Evolutionary conservation across 345 rosid species (phyloP).

Genomic region (Aquilaria yunnanensis): DNA sequence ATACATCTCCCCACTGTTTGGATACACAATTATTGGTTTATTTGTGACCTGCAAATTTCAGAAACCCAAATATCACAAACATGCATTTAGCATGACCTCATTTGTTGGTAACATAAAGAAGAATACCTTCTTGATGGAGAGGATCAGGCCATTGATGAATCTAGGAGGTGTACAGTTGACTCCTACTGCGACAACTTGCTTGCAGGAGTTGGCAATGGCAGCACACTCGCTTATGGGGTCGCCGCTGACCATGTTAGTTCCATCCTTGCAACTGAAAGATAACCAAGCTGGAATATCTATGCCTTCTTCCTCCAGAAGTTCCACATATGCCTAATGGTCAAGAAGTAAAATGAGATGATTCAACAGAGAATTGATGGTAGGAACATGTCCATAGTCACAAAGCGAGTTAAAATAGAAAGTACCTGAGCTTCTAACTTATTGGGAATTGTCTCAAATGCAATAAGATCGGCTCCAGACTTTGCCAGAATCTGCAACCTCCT

Average conservation of each 20-base stretch:
- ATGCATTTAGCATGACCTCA: neutral
- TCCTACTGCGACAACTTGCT: slow-evolving; percentile 67
- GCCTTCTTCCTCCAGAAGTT: slow-evolving; percentile 77
- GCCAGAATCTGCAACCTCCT: slow-evolving; percentile 72
- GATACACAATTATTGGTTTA: slow-evolving; percentile 69
- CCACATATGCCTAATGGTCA: slow-evolving; percentile 55
- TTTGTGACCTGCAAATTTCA: slow-evolving; percentile 40
- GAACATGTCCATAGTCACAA: no score
- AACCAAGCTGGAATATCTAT: slow-evolving; percentile 78
- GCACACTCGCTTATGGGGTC: slow-evolving; percentile 70
- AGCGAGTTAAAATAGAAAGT: neutral
- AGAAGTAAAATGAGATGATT: neutral
- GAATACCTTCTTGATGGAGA: slow-evolving; percentile 44
- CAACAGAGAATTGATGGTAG: no score
- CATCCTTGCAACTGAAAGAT: slow-evolving; percentile 71
- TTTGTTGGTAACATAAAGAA: neutral
- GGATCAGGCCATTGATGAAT: slow-evolving; percentile 50
- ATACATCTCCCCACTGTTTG: slow-evolving; percentile 84
- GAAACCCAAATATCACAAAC: neutral
- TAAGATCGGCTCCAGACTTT: slow-evolving; percentile 59
- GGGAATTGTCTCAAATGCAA: slow-evolving; percentile 90
- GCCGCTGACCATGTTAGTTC: slow-evolving; percentile 60
- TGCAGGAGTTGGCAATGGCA: slow-evolving; percentile 64
- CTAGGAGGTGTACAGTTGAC: slow-evolving; percentile 86
- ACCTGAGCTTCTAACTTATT: slow-evolving; percentile 91